Conservation (phyloP, 352 stramenopile species). For the Phytophthora foliorum region DNA sequence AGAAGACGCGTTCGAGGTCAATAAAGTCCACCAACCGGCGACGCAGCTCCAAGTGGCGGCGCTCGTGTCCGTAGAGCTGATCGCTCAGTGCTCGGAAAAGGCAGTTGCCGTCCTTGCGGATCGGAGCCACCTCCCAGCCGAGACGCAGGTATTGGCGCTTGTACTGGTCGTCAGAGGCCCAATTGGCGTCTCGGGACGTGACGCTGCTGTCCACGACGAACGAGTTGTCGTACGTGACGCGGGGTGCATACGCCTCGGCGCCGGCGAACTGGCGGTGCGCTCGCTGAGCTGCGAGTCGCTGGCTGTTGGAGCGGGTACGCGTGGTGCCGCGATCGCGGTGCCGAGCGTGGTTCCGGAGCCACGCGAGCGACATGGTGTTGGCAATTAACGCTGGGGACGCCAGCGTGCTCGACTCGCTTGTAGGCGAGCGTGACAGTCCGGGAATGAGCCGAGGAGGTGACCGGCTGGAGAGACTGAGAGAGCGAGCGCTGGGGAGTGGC, state of each 20-base stretch:
- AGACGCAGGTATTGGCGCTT: constrained; percentile 51
- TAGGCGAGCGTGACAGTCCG: constrained; percentile 30
- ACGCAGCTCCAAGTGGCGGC: constrained; percentile 57
- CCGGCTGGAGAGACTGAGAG: constrained; percentile 22
- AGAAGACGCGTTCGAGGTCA: constrained; percentile 47
- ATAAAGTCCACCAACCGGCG: constrained; percentile 66
- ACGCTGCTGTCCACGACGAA: constrained; percentile 42
- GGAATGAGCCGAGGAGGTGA: constrained; percentile 31
- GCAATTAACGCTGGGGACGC: constrained; percentile 7
- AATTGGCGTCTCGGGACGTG: constrained; percentile 44
- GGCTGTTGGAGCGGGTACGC: constrained; percentile 33
- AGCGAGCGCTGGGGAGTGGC: constrained; percentile 22
- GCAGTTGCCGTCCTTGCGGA: constrained; percentile 64
- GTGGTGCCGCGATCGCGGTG: constrained; percentile 34
- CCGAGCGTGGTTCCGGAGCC: constrained; percentile 43
- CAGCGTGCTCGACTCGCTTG: constrained; percentile 27
- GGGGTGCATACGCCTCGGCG: constrained; percentile 29
- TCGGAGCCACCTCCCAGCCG: constrained; percentile 47
- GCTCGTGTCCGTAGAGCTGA: constrained; percentile 63
- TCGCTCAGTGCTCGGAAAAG: constrained; percentile 73
- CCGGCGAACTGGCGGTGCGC: constrained; percentile 38
- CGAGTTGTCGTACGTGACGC: constrained; percentile 43
- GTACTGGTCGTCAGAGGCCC: constrained; percentile 57
- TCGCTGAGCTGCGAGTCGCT: constrained; percentile 30
- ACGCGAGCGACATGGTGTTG: constrained; percentile 44